A percentile compares a stretch with the other conserved stretches of the same genome.
Evolutionary conservation across 352 stramenopile genomes (phyloP).

Genomic region (Discostella stelligera): DNA sequence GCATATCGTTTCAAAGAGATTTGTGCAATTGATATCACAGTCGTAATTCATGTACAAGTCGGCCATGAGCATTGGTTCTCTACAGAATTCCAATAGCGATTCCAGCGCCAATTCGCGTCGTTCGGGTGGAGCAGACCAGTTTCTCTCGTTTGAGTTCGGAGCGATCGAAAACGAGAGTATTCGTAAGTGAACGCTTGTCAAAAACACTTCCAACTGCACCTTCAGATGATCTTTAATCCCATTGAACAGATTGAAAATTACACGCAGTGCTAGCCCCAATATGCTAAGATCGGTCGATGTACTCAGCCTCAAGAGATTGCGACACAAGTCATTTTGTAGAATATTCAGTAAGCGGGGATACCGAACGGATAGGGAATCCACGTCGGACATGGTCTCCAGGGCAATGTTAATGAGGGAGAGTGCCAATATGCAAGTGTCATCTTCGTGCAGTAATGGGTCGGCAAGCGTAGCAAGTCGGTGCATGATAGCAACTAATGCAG

Average conservation of each 20-base stretch:
- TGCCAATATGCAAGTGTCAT: conserved; percentile 88
- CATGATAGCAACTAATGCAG: conserved; percentile 91
- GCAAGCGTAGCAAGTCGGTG: conserved; percentile 91
- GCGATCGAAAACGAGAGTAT: conserved; percentile 81
- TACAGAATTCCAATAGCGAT: conserved; percentile 95
- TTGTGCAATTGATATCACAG: conserved; percentile 93
- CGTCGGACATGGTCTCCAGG: conserved; percentile 88
- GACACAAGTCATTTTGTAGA: conserved; percentile 93
- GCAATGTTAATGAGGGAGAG: conserved; percentile 96
- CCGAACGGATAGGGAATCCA: conserved; percentile 73
- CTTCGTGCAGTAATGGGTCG: conserved; percentile 88
- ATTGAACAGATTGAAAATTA: conserved; percentile 99
- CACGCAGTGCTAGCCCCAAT: conserved; percentile 89
- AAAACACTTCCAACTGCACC: conserved; percentile 98
- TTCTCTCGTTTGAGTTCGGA: conserved; percentile 41
- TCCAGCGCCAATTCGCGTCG: conserved; percentile 88
- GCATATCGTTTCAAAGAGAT: conserved; percentile 97
- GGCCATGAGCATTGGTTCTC: conserved; percentile 95
- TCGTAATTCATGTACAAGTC: conserved; percentile 99
- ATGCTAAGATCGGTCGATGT: conserved; percentile 93
- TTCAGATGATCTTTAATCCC: conserved; percentile 98
- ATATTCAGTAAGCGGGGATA: conserved; percentile 58
- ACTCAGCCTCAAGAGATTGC: conserved; percentile 94
- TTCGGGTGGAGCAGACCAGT: conserved; percentile 63
- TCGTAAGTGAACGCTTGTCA: conserved; percentile 95